Base-by-base conservation (phyloP, 1,284 basidiomycete genomes). In the Anthracocystis setariae region DNA sequence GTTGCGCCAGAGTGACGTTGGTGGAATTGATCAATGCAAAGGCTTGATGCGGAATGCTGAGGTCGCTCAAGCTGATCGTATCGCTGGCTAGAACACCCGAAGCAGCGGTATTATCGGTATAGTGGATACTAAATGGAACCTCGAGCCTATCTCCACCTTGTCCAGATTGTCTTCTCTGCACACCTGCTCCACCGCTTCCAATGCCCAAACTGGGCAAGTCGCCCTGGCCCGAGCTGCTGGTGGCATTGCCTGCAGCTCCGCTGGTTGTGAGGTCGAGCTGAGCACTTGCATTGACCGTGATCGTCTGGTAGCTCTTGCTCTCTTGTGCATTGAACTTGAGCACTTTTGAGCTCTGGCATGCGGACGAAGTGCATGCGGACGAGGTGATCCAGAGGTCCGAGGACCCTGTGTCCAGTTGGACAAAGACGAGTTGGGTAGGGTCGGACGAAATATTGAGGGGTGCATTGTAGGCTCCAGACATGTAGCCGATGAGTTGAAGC, bases 1-100 rank as follows among this genome's bases (percentile, higher is more conserved):
- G 82, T 3, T 66, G 59, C 1, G 72, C 54, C 32, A 84, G 60
- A 1, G 84, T 83, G 33, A 85, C 70, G 43, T 83, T 85, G 20
- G 84, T 85, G 20, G 73, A 32, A 52, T 76, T 55, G 38, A 74
- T 58, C n/a, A 74, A 52, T 5, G 70, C 70, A 42, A 75, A 75
- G 18, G 56, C 52, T 45, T 75, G 73, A 12, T 52, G 15, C 12
- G 46, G 10, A 4, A 64, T 53, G n/a, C 25, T 43, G 3, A 75
- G 48, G 13, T 53, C 48, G 46, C 48, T 43, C 7, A 75, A 18
- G 2, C 43, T 44, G 17, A 75, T 32, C n/a, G 64, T 50, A 17
- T 75, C 73, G 5, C 45, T 27, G 8, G 42, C 73, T 0, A 73
- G 24, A 8, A 47, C 24, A 2, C 73, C 73, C 0, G 56, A 47